Evolutionary conservation across 192 early-diverging fungal species (phyloP).

Genomic region (Rhizoclosmatium globosum): DNA sequence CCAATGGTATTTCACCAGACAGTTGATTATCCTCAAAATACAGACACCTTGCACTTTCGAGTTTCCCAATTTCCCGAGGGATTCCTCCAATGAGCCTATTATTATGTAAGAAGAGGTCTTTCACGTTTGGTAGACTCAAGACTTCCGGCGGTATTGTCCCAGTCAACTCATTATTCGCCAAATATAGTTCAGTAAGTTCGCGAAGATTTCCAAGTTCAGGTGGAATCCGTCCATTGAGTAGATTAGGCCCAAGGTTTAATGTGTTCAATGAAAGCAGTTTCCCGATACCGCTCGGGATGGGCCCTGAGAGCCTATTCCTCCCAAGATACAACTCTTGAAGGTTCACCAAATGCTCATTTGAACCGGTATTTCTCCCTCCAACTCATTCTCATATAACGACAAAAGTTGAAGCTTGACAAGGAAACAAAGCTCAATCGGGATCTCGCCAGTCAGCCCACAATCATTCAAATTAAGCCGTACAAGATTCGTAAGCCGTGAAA

Average conservation of each 20-base stretch:
- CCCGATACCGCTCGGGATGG: slow-evolving; percentile 16
- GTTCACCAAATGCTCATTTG: slow-evolving; percentile 3
- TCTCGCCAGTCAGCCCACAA: slow-evolving; percentile 17
- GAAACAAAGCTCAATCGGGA: slow-evolving; percentile 7
- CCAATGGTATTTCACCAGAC: slow-evolving; percentile 26
- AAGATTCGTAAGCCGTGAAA: slow-evolving; percentile 7
- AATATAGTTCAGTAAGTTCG: slow-evolving; percentile 28
- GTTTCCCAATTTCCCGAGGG: slow-evolving; percentile 19
- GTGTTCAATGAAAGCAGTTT: background rate
- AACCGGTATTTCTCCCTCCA: slow-evolving; percentile 14
- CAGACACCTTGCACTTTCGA: slow-evolving; percentile 14
- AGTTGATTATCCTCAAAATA: slow-evolving; percentile 33
- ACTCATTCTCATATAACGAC: slow-evolving; percentile 31
- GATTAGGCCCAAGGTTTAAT: slow-evolving; percentile 27
- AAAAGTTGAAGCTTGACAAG: slow-evolving; percentile 8
- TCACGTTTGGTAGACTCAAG: background rate
- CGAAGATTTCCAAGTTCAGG: slow-evolving; percentile 17
- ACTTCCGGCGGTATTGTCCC: slow-evolving; percentile 32
- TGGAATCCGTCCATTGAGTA: slow-evolving; percentile 34
- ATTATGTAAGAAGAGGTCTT: slow-evolving; percentile 15
- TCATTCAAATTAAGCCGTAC: slow-evolving; percentile 29
- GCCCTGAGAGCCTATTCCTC: slow-evolving; percentile 35
- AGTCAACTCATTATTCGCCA: slow-evolving; percentile 34
- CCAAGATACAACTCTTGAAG: slow-evolving; percentile 32
- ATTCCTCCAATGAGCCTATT: slow-evolving; percentile 24